Evolutionary conservation across 768 basidiomycete species (phyloP).

Genomic region (Mycena galericulata): DNA sequence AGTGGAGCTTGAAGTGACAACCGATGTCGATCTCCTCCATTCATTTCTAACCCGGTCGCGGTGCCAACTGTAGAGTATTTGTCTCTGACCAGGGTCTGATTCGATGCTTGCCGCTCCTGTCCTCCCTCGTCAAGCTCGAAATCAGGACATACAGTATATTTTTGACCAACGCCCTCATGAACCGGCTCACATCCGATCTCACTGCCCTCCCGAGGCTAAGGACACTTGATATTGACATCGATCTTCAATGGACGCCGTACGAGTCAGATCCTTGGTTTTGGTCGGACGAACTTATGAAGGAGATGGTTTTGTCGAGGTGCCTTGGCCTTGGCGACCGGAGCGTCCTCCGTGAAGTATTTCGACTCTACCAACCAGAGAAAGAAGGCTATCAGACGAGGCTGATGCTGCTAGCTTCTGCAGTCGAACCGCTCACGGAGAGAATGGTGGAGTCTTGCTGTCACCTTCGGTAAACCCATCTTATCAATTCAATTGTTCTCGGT

Average conservation of each 20-base stretch:
- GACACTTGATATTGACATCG: neutral
- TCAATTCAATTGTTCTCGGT: no score
- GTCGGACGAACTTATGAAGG: neutral
- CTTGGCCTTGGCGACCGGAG: neutral
- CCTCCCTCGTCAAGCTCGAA: conserved; percentile 1
- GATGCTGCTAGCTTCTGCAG: neutral
- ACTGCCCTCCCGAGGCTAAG: neutral
- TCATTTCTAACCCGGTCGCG: neutral
- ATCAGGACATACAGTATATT: neutral
- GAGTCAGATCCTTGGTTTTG: neutral
- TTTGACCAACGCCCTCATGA: neutral
- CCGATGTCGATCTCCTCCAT: neutral
- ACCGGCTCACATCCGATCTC: neutral
- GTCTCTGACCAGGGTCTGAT: neutral
- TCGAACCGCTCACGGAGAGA: neutral
- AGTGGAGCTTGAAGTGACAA: neutral
- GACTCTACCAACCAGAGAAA: neutral
- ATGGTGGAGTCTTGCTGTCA: neutral
- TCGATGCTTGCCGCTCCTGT: neutral
- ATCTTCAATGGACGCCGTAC: neutral
- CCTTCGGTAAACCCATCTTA: no score
- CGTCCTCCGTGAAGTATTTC: neutral
- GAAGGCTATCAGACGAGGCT: neutral
- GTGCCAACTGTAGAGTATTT: neutral
- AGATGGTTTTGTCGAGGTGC: neutral